Base-by-base conservation (phyloP, 441 rosid genomes). In the Populus hybrid region DNA sequence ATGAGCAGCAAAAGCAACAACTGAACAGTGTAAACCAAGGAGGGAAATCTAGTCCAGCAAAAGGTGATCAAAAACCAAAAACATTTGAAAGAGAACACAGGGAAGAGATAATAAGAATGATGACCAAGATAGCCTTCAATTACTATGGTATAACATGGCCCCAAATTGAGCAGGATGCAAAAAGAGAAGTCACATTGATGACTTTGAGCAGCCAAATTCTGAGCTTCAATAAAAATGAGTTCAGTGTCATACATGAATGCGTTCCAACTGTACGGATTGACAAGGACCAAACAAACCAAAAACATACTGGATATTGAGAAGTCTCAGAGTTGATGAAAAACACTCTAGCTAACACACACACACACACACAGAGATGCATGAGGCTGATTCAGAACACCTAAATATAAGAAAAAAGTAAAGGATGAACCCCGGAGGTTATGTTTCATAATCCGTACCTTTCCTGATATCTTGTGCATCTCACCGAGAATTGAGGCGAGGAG, bases 391-490 rank as follows among this genome's bases (percentile, higher is more conserved):
- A 63, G 84, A 71, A 77, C 57, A 85, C 69, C 79, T 78, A 34
- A 78, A 79, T 34, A 75, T 78, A 91, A 24, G 34, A 4, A 12
- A 23, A 23, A 65, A 5, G 28, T 9, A 65, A 24, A 10, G 32
- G 7, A 65, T 50, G 19, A 75, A 34, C 46, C 42, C 23, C 59
- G 67, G 23, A 71, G 59, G 35, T 74, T 78, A 18, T 59, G 63
- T 38, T 5, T 61, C 63, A 67, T 16, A 57, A 79, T 66, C 35
- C 84, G 21, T 73, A 94, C 98, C 88, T 83, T 87, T 66, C 98
- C 98, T 0, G 92, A 82, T 71, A 90, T 71, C 80, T 87, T 92
- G 86, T 93, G 96, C 98, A 95, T 95, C 83, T 95, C 98, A 66
- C 98, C 98, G 19, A 95, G 96, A 85, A 95, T 72, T 24, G 98